These are phyloP conservation scores for Rhodamnia rubescens DNA, from an alignment of 345 rosid genomes.

Conservation along the genomic window DNA sequence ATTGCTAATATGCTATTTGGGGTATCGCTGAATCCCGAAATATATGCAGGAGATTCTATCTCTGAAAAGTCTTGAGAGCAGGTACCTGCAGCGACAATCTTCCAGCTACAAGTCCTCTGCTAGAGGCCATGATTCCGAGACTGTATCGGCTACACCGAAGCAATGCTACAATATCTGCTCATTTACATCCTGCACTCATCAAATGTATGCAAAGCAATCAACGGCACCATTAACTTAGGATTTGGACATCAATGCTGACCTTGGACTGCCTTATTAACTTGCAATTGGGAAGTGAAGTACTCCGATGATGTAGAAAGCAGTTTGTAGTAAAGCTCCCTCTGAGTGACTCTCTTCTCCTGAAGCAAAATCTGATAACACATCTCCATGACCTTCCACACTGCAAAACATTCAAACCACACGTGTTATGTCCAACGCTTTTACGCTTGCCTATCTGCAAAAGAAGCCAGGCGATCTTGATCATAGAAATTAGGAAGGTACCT, in stretches of 20 bases:
- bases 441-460: neutral
- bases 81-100: conserved; percentile 60
- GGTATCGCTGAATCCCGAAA: neutral
- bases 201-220: neutral
- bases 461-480: neutral
- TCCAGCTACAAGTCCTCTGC: conserved; percentile 87
- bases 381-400: conserved; percentile 94
- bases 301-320: conserved; percentile 67
- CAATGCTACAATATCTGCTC: conserved; percentile 72
- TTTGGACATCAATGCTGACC: conserved; percentile 26
- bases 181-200: neutral
- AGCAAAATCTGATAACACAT: conserved; percentile 59
- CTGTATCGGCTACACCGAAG: conserved; percentile 73
- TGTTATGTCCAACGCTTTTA: neutral
- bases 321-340: conserved; percentile 75
- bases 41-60: neutral
- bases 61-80: neutral
- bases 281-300: conserved; percentile 69
- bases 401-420: neutral
- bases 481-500: conserved; percentile 15
- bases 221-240: neutral
- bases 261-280: conserved; percentile 82
- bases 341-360: conserved; percentile 63
- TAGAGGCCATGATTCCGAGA: conserved; percentile 93
- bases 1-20: neutral